A percentile compares a stretch with the other conserved stretches of the same genome.
Evolutionary conservation across 176 grass and related monocot species (phyloP).

Genomic region (Raddia distichophylla): DNA sequence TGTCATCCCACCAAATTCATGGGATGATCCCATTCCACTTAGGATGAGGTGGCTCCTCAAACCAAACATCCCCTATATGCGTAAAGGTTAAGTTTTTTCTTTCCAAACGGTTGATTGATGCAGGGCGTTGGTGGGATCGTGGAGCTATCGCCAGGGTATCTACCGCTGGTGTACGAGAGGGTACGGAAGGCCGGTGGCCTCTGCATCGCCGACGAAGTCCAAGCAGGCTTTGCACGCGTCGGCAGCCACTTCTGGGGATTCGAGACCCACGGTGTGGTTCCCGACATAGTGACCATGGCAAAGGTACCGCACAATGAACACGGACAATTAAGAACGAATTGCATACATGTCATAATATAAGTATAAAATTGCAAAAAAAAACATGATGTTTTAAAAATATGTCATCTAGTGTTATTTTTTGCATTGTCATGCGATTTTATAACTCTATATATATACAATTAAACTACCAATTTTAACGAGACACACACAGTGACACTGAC

Average conservation of each 20-base stretch:
- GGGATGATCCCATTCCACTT: too few species aligned
- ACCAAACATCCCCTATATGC: too few species aligned
- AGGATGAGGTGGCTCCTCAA: too few species aligned
- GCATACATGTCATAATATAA: too few species aligned
- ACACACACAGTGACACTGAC: too few species aligned
- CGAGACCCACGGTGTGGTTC: conserved; percentile 75
- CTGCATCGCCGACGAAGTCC: conserved; percentile 96
- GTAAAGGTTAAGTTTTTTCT: background rate
- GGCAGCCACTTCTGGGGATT: conserved; percentile 99
- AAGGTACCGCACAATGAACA: conserved; percentile 50
- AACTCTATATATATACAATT: too few species aligned
- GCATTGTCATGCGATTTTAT: too few species aligned
- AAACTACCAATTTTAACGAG: too few species aligned
- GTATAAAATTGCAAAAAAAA: too few species aligned
- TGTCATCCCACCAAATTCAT: too few species aligned
- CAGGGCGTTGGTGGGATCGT: conserved; percentile 96
- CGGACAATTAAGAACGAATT: background rate
- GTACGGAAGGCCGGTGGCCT: conserved; percentile 80
- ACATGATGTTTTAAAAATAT: too few species aligned
- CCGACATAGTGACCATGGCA: conserved; percentile 98
- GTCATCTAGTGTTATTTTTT: too few species aligned
- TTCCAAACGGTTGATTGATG: background rate
- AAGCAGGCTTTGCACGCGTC: conserved; percentile 78
- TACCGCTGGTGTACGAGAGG: conserved; percentile 70
- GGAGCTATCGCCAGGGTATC: conserved; percentile 80